Percentiles rank a stretch among this genome's conserved stretches.
phyloP scores from a whole-genome alignment of 306 rosid species.

The Citrullus colocynthis region DNA sequence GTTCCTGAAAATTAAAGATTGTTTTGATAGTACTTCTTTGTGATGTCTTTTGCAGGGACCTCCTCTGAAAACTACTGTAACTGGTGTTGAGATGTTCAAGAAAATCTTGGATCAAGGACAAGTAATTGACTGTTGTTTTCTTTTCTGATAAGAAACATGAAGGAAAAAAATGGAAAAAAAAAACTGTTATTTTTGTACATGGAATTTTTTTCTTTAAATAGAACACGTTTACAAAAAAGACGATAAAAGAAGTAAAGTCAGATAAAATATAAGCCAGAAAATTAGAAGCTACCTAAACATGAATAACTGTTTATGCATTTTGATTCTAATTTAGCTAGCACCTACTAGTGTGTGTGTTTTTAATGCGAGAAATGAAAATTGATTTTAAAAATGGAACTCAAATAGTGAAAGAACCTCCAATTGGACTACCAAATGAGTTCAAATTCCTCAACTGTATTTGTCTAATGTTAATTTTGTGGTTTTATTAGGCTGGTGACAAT shows the following conservation, averaged over 20 bases:
- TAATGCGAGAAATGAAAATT: background rate
- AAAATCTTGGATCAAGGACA: slow-evolving; percentile 93
- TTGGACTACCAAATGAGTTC: background rate
- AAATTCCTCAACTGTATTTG: background rate
- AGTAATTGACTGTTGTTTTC: slow-evolving; percentile 34
- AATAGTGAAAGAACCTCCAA: background rate
- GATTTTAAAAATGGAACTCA: slow-evolving; percentile 16
- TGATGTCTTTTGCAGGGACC: slow-evolving; percentile 39
- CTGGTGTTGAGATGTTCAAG: slow-evolving; percentile 99
- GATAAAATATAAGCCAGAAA: background rate
- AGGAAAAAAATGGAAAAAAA: no score
- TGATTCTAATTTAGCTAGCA: background rate
- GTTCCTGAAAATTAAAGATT: background rate
- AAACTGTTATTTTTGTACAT: background rate
- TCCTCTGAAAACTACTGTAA: slow-evolving; percentile 77
- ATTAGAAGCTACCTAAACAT: background rate
- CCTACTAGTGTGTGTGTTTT: background rate
- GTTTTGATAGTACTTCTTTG: slow-evolving; percentile 7
- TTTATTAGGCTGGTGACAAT: slow-evolving; percentile 80
- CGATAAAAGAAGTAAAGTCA: background rate
- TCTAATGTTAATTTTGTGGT: slow-evolving; percentile 1
- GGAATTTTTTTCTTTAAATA: background rate
- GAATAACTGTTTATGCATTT: background rate
- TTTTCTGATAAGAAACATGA: no score
- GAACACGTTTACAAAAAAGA: background rate